Evolutionary conservation across 2,329 filamentous ascomycete species (phyloP), one percentile per base, ranked within the genome.

Genomic region (Apiospora arundinis): DNA sequence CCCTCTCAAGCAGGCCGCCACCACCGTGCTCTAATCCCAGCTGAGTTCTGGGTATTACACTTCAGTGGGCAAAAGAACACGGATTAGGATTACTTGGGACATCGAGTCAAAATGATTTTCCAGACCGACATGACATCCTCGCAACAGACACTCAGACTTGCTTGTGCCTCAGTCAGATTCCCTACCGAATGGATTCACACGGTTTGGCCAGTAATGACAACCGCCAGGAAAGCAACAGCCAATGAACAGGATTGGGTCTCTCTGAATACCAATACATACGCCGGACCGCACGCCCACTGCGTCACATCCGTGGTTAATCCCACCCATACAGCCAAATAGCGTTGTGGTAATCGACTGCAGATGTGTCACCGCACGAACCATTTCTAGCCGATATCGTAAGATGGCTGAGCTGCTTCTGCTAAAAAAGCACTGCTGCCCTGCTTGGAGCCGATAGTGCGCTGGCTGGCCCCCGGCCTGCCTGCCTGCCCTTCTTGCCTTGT

Each of bases 401-500:
- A 63, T 63, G 56, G 56, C 56, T 63, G 32, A 63, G 18, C 21
- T n/a, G n/a, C 32, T 63, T 63, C 56, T 63, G 56, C 56, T n/a
- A 28, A 37, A 63, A 40, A 63, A 63, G 32, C 28, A 32, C 49
- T 18, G 25, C 49, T 56, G 49, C 52, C 18, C 52, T 60, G 52
- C 28, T 60, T 60, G 25, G 28, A 28, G 52, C 52, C 52, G 52
- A 28, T 56, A n/a, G 56, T 63, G 56, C 32, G 56, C 21, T 40
- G 56, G 56, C 56, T 63, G 28, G 18, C 28, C 56, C 32, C 52
- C n/a, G n/a, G n/a, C 28, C 18, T 14, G 52, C 28, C 52, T 32
- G 32, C 3, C 32, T 32, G 32, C 32, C 32, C 32, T 32, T 32
- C 32, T 32, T 32, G 32, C 32, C 28, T 60, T 60, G 28, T 60